These are phyloP conservation scores for Colletotrichum costaricense DNA, from an alignment of 2,329 filamentous ascomycete species.

Conservation along the genomic window DNA sequence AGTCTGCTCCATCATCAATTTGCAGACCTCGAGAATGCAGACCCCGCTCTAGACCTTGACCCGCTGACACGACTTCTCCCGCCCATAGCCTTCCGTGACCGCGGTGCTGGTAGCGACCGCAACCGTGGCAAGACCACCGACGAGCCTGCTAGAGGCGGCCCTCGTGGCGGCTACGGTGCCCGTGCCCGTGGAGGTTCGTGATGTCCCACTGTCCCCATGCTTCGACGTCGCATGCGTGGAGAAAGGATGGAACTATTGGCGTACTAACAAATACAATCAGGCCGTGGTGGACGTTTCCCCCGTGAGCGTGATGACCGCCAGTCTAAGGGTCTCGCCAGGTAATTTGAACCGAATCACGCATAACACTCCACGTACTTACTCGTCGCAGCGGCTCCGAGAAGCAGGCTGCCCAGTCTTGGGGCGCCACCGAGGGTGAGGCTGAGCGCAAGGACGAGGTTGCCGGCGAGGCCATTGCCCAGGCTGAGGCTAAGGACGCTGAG, in stretches of 20 bases:
- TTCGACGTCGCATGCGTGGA: neutral
- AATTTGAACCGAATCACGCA: slow-evolving; percentile 39
- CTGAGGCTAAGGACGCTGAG: slow-evolving; percentile 80
- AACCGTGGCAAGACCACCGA: slow-evolving; percentile 86
- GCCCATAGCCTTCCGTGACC: slow-evolving; percentile 85
- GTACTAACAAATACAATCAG: slow-evolving; percentile 44
- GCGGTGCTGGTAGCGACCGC: slow-evolving; percentile 80
- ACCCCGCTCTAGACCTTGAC: slow-evolving; percentile 26
- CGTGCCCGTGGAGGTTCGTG: slow-evolving; percentile 69
- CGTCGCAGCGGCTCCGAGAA: slow-evolving; percentile 79
- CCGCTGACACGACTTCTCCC: slow-evolving; percentile 16
- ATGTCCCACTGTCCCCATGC: neutral
- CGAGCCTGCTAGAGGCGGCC: slow-evolving; percentile 66
- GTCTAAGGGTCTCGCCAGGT: slow-evolving; percentile 59
- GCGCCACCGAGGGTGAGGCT: slow-evolving; percentile 81
- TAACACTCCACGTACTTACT: slow-evolving; percentile 37
- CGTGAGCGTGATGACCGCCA: slow-evolving; percentile 69
- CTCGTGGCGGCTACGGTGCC: slow-evolving; percentile 70
- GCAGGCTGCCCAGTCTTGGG: slow-evolving; percentile 91
- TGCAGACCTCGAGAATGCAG: slow-evolving; percentile 30
- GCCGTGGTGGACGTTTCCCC: slow-evolving; percentile 64
- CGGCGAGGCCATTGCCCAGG: slow-evolving; percentile 87
- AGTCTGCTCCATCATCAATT: slow-evolving; percentile 50
- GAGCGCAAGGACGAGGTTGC: slow-evolving; percentile 93
- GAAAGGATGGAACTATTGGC: neutral